These are phyloP conservation scores for Trichomonascus vanleenenianus DNA, from an alignment of 805 yeast genomes.

Conservation along the genomic window DNA sequence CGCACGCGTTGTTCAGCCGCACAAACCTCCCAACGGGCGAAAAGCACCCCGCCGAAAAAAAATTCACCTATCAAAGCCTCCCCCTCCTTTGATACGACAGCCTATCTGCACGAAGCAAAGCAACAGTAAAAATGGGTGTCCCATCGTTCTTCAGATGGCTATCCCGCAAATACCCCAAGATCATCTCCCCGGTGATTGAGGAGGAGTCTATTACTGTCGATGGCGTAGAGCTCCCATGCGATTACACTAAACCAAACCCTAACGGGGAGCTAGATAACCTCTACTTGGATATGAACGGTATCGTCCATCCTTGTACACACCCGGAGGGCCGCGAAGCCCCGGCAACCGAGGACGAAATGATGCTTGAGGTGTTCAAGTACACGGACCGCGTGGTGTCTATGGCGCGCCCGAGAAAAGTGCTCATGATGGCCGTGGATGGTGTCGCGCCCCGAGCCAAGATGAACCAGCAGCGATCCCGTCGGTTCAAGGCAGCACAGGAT, in stretches of 20 bases:
- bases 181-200: constrained; percentile 82
- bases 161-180: constrained; percentile 87
- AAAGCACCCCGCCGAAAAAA: neutral
- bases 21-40: neutral
- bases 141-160: constrained; percentile 98
- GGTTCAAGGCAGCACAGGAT: constrained; percentile 89
- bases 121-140: constrained; percentile 50
- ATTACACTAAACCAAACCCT: constrained; percentile 72
- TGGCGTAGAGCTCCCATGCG: constrained; percentile 56
- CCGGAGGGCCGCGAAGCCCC: constrained; percentile 97
- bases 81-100: too few species aligned
- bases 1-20: neutral
- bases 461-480: constrained; percentile 95
- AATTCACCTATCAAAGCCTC: too few species aligned
- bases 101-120: neutral
- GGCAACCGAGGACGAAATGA: constrained; percentile 94
- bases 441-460: constrained; percentile 98
- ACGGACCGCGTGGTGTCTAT: constrained; percentile 86
- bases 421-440: constrained; percentile 96
- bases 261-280: constrained; percentile 94
- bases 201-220: constrained; percentile 50
- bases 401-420: constrained; percentile 91
- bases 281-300: constrained; percentile 97
- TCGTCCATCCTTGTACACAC: constrained; percentile 98
- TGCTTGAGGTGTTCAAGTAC: constrained; percentile 83